phyloP scores from a whole-genome alignment of 345 rosid genomes.

The Euphorbia peplus region DNA sequence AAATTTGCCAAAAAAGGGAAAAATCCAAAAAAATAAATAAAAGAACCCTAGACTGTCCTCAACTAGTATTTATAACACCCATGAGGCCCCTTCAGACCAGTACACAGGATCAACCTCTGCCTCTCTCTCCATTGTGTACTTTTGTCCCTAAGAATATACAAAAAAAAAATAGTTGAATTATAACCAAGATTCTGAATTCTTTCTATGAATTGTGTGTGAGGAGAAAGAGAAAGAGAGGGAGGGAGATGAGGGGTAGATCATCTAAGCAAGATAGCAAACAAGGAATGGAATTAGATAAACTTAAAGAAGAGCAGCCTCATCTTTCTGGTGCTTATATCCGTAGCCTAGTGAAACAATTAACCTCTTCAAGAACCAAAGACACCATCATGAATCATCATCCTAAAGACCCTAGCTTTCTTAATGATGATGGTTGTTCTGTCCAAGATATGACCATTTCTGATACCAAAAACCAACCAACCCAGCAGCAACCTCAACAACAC shows the following conservation, averaged over 20 bases:
- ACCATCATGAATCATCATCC: constrained; percentile 42
- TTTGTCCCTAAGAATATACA: constrained; percentile 34
- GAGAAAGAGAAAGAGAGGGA: constrained; percentile 2
- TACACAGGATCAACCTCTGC: constrained; percentile 43
- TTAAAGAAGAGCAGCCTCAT: constrained; percentile 40
- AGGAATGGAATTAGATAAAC: constrained; percentile 37
- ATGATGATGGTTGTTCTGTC: constrained; percentile 30
- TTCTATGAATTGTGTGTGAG: constrained; percentile 18
- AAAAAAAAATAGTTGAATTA: constrained; percentile 8
- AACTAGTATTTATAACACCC: constrained; percentile 57
- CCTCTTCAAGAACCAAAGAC: constrained; percentile 57
- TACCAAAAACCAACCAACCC: constrained; percentile 30
- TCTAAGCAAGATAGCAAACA: constrained; percentile 33
- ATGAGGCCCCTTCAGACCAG: constrained; percentile 38
- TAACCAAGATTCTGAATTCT: constrained; percentile 30
- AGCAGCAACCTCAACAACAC: constrained; percentile 53
- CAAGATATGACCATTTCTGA: constrained; percentile 27
- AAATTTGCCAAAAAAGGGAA: constrained; percentile 47
- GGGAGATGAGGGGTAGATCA: constrained; percentile 48
- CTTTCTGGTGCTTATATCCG: constrained; percentile 74
- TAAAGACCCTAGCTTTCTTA: constrained; percentile 28
- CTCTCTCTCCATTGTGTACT: constrained; percentile 45
- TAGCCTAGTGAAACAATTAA: constrained; percentile 65
- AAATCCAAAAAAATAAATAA: constrained; percentile 51
- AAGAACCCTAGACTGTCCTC: constrained; percentile 40